Conservation (phyloP, 2,329 filamentous ascomycete species). For the Diplocarpon mali region DNA sequence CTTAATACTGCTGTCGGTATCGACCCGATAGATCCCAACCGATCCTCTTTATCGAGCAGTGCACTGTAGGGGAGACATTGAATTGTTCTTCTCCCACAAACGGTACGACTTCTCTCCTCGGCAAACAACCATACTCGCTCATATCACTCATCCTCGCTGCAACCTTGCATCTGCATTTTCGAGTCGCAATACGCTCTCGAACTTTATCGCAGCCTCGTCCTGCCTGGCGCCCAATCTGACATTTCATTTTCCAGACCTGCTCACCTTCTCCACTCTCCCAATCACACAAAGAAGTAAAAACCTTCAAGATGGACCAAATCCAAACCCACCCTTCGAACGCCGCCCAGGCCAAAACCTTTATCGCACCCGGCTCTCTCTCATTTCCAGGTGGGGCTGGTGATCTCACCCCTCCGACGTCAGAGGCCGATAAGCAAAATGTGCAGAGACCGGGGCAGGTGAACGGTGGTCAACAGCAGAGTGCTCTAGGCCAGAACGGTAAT, state of each 20-base stretch:
- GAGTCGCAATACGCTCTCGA: conserved; percentile 13
- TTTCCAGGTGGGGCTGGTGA: conserved; percentile 80
- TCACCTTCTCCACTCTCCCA: conserved; percentile 13
- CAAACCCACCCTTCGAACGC: conserved; percentile 88
- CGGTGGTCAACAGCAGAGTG: conserved; percentile 42
- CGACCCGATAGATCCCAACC: conserved; percentile 16
- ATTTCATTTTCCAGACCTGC: conserved; percentile 19
- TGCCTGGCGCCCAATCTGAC: conserved; percentile 19
- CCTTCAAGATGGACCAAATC: conserved; percentile 63
- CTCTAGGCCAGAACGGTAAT: conserved; percentile 53
- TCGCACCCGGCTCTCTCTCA: conserved; percentile 80
- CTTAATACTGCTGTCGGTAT: conserved; percentile 14
- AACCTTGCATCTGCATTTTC: not conserved
- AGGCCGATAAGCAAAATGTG: conserved; percentile 48
- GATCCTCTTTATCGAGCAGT: conserved; percentile 29
- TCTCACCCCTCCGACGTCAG: conserved; percentile 67
- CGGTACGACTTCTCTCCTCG: conserved; percentile 36
- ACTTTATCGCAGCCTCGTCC: conserved; percentile 5
- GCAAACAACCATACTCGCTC: conserved; percentile 9
- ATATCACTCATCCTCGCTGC: conserved; percentile 5
- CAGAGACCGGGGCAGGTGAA: conserved; percentile 39
- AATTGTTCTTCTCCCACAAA: conserved; percentile 90
- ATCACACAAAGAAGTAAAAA: conserved; percentile 22
- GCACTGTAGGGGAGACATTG: conserved; percentile 81
- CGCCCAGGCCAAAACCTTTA: conserved; percentile 90